Evolutionary conservation across 192 early-diverging fungal genomes (phyloP), one percentile per base, ranked within the genome.

Genomic region (Linnemannia elongata): DNA sequence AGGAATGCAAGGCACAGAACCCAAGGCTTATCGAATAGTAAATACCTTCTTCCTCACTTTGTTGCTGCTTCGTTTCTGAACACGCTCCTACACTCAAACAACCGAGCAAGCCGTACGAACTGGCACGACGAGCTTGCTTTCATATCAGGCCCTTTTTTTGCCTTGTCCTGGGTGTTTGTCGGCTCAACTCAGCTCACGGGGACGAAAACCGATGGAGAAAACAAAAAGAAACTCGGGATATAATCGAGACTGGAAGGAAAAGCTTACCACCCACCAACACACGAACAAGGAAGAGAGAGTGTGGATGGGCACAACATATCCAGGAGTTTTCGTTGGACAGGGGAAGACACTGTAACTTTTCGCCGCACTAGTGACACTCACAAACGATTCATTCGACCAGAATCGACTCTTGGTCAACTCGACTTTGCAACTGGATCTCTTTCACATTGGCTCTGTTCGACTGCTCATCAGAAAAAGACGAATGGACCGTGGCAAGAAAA

Each of bases 1-100:
- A 99, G 90, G 97, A 99, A 93, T 94, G 96, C 85, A 98, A 98
- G 87, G 93, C 94, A 54, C 96, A 98, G 70, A 98, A 97, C 89
- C 91, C 95, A 54, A 97, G 96, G 89, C 93, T 99, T 27, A 90
- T 99, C 72, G 94, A 97, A 88, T 97, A 91, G 93, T 96, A 93
- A 18, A 69, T 63, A 20, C 73, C 27, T 4, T 10, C 49, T 33
- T 52, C 42, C 39, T 47, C 47, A 24, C 41, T 8, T 69, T 72
- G 6, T 35, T 72, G 45, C 35, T 36, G 35, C 47, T 41, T 69
- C 36, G 38, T n/a, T 41, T 57, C 57, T 76, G 17, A 22, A 20
- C 49, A 52, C 18, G 17, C 15, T 22, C 18, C 49, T 52, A 3
- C 15, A 72, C 41, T 33, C 38, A 41, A 15, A 72, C 70, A 38